These are phyloP conservation scores for Aegilops umbellulata DNA, from an alignment of 176 grass and related monocot genomes.

Conservation along the genomic window DNA sequence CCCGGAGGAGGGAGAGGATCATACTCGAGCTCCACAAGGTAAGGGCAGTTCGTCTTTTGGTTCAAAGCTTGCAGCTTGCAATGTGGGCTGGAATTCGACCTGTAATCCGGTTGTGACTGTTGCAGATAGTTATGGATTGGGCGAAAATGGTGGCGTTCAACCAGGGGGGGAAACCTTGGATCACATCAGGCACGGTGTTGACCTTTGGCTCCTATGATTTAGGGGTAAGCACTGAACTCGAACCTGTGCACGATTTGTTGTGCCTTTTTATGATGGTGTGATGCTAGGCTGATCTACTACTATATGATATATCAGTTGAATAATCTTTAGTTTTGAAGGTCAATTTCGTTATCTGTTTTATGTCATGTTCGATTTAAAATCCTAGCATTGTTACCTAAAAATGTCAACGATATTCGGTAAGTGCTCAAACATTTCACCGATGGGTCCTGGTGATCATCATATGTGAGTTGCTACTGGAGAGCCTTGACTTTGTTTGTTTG, in stretches of 20 bases:
- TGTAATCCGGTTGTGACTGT: constrained; percentile 12
- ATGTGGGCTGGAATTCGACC: not conserved
- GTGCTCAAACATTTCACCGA: no score
- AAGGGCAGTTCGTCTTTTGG: constrained; percentile 12
- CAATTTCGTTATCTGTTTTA: constrained; percentile 19
- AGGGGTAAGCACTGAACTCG: constrained; percentile 51
- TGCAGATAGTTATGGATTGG: constrained; percentile 73
- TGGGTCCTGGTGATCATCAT: not conserved
- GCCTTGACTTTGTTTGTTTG: not conserved
- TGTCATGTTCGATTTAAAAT: not conserved
- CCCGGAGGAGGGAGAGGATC: constrained; percentile 42
- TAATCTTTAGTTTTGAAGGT: constrained; percentile 7
- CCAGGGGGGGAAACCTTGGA: constrained; percentile 23
- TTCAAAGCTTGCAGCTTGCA: constrained; percentile 22
- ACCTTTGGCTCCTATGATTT: constrained; percentile 79
- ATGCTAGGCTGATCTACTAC: constrained; percentile 3
- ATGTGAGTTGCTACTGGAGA: not conserved
- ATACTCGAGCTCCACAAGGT: constrained; percentile 61
- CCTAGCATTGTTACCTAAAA: not conserved
- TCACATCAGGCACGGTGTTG: constrained; percentile 52
- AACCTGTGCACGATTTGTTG: constrained; percentile 21
- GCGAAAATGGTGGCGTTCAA: constrained; percentile 56
- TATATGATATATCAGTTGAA: constrained; percentile 17
- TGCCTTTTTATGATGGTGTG: constrained; percentile 7
- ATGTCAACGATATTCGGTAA: no score